Conservation (phyloP, 1,139 yeast species). For the Yamadazyma mexicana region DNA sequence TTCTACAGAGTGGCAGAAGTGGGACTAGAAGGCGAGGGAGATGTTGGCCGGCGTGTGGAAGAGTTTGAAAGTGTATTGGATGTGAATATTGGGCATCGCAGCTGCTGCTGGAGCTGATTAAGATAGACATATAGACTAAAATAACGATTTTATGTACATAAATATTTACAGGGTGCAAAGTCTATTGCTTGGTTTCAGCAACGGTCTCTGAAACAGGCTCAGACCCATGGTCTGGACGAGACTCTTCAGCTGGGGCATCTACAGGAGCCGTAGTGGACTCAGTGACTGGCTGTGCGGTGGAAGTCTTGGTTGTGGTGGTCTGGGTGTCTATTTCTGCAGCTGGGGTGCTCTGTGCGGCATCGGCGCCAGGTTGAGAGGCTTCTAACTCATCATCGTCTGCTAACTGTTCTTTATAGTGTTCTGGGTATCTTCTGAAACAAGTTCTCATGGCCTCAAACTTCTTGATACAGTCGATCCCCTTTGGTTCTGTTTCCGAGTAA, state of each 20-base stretch:
- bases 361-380: conserved; percentile 5
- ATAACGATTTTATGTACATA: conserved; percentile 5
- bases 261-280: background rate
- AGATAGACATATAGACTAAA: no score
- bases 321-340: no score
- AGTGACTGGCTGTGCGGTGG: no score
- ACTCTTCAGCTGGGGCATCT: background rate
- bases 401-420: conserved; percentile 88
- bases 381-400: conserved; percentile 75
- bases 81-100: conserved; percentile 14
- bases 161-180: conserved; percentile 8
- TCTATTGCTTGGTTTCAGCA: background rate
- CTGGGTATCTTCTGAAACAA: conserved; percentile 93
- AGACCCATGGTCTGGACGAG: conserved; percentile 2
- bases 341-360: no score
- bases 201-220: conserved; percentile 9
- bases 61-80: conserved; percentile 42
- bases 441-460: conserved; percentile 91
- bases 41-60: conserved; percentile 19
- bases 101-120: background rate
- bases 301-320: no score
- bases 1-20: conserved; percentile 47
- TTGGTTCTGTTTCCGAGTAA: conserved; percentile 92
- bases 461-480: conserved; percentile 94
- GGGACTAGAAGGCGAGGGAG: conserved; percentile 25